Percentiles rank a stretch among this genome's conserved stretches.
Evolutionary conservation across 1,139 yeast species (phyloP).

Genomic region (Blastobotrys malaysiensis): DNA sequence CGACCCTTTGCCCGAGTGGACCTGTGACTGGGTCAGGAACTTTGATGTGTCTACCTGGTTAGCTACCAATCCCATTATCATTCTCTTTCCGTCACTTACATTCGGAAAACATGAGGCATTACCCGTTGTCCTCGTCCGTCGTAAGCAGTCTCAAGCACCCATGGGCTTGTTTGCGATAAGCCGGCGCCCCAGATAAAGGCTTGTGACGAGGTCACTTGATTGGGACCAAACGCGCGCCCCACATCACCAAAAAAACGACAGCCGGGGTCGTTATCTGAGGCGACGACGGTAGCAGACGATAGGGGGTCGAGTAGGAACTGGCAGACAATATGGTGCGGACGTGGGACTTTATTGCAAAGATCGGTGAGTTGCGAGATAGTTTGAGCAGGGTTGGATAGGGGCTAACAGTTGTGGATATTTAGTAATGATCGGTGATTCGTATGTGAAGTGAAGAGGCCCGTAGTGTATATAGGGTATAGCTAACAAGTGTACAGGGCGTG

Average conservation of each 20-base stretch:
- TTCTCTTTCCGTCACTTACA: conserved; percentile 20
- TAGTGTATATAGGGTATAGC: neutral
- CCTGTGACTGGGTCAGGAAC: conserved; percentile 35
- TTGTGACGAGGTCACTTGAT: neutral
- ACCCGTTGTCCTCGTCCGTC: neutral
- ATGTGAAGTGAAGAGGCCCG: conserved; percentile 5
- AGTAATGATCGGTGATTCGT: conserved; percentile 29
- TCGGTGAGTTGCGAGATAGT: conserved; percentile 20
- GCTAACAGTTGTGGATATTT: neutral
- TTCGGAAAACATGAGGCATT: conserved; percentile 26
- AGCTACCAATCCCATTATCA: too few species aligned
- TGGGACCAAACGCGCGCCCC: neutral
- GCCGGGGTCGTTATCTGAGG: neutral
- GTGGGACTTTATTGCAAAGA: conserved; percentile 27
- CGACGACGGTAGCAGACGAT: neutral
- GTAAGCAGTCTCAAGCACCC: neutral
- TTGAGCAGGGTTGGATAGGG: neutral
- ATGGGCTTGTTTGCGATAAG: neutral
- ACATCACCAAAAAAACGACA: neutral
- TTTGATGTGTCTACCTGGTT: conserved; percentile 34
- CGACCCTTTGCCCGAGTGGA: conserved; percentile 21
- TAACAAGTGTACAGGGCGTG: too few species aligned
- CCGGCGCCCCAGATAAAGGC: neutral
- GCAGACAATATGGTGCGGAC: conserved; percentile 9
- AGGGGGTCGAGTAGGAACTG: neutral